Base-by-base conservation (phyloP, 2,329 filamentous ascomycete species). In the Chaetomiaceae sp. region DNA sequence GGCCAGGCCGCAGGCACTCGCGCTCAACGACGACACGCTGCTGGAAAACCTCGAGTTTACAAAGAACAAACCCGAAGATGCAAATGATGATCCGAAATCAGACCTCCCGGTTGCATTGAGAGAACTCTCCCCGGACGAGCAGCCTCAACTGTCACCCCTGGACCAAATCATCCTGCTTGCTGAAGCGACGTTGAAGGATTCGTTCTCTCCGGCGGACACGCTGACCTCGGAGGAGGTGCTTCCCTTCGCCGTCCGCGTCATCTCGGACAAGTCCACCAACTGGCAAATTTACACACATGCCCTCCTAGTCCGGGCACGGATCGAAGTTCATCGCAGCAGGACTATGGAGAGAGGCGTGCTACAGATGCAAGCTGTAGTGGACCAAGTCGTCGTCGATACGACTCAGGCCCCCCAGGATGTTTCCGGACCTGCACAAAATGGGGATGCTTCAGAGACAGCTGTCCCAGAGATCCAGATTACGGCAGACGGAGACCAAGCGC, bases 281-380 rank as follows among this genome's bases (percentile, higher is more conserved):
- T 99, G 94, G 94, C 94, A 97, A 68, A 86, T 96, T 30, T 97
- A 97, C 67, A 96, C 94, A 0, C 91, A 97, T 66, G 94, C 90
- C 0, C 75, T 99, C 8, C 77, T 99, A 0, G 88, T 97, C 1
- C 81, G 94, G 40, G 95, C 89, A 55, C 80, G 94, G 14, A 92
- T 97, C 50, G 94, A 99, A 69, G 79, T 91, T 0, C 91, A 95
- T 70, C 82, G 84, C 48, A 89, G 91, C 48, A 80, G 92, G 50
- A 99, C 94, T 0, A 79, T 95, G 33, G 94, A 99, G 71, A 79
- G 94, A 55, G 89, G 90, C 41, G 82, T 99, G 0, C 74, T 99
- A 18, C 94, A 99, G 70, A 80, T 99, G 61, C 94, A 99, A 70
- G 91, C 91, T 1, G 82, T 99, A 0, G 91, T 96, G 1, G 94